Percentiles rank a stretch among this genome's conserved stretches.
These are phyloP conservation scores for Debaryomyces nepalensis DNA, from an alignment of 1,139 yeast species.

Conservation along the genomic window DNA sequence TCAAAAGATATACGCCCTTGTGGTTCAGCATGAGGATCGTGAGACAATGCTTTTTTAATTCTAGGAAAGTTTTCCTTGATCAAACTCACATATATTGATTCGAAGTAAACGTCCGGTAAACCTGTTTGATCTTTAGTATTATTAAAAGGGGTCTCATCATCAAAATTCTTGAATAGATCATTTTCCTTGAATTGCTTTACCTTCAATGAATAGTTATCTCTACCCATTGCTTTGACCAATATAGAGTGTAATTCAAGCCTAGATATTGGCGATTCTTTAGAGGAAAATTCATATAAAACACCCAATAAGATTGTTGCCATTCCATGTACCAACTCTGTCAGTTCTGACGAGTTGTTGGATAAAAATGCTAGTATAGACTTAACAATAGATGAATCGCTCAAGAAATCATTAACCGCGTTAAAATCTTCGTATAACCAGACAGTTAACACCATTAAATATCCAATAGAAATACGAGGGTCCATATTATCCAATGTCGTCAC, in stretches of 20 bases:
- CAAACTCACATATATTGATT: constrained; percentile 62
- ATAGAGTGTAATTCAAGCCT: constrained; percentile 67
- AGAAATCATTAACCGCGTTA: constrained; percentile 74
- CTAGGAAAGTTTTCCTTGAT: constrained; percentile 74
- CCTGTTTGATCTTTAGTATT: constrained; percentile 73
- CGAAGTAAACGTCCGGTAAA: constrained; percentile 80
- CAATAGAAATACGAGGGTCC: constrained; percentile 79
- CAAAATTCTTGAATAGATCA: constrained; percentile 58
- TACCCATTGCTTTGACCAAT: constrained; percentile 72
- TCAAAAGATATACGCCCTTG: constrained; percentile 68
- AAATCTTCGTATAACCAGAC: constrained; percentile 82
- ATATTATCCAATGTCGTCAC: constrained; percentile 63
- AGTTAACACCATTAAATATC: constrained; percentile 76
- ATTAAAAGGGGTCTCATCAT: constrained; percentile 38
- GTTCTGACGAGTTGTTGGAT: constrained; percentile 62
- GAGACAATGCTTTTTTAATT: constrained; percentile 70
- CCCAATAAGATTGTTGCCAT: constrained; percentile 77
- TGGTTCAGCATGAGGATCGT: constrained; percentile 77
- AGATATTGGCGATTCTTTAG: constrained; percentile 69
- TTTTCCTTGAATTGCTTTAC: constrained; percentile 73
- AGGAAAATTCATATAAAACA: constrained; percentile 78
- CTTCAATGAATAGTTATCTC: constrained; percentile 76
- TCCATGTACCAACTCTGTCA: constrained; percentile 70
- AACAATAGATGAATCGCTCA: constrained; percentile 67
- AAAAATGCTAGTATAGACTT: constrained; percentile 72